Evolutionary conservation across 306 rosid genomes (phyloP), one percentile per base, ranked within the genome.

Genomic region (Dalbergia cultrata): DNA sequence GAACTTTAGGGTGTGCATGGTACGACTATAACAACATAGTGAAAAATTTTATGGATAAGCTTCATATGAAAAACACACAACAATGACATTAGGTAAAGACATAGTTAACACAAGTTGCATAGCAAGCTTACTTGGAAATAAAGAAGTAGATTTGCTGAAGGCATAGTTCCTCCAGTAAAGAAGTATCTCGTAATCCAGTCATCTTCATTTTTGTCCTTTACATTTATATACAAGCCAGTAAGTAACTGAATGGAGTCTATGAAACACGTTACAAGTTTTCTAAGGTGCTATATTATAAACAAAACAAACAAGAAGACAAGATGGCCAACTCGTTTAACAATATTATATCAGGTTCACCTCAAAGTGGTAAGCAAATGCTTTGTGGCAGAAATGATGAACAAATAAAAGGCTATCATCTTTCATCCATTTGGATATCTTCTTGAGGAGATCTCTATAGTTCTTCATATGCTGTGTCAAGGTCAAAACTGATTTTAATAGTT

Each of bases 161-260:
- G 97, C 99, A 93, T 95, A 17, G 99, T 91, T 53, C 97, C 99
- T 78, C 99, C 99, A 2, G 87, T 66, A 41, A 95, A 95, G 89
- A 95, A 93, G 85, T 91, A 90, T 79, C 94, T 81, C 13, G 99
- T 91, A 61, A 95, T 91, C 97, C 97, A 91, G 66, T 95, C 99
- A 66, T 95, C 99, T 19, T 93, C 99, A 79, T 77, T 90, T 71
- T 81, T 77, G 78, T 93, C 98, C 99, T 95, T 54, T 77, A 75
- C 62, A 77, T 43, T 10, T 14, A 77, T 16, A 72, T 54, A 56
- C 1, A 31, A 61, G 64, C 47, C 37, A 49, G 33, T 67, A 41
- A 43, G 31, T 43, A 74, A 72, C 69, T 33, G 17, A 70, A 21
- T 61, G 35, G 33, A 54, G 21, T 57, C 7, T 26, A 35, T 22